These are phyloP conservation scores for Thielaviopsis musarum DNA, from an alignment of 2,329 filamentous ascomycete genomes.

Conservation along the genomic window DNA sequence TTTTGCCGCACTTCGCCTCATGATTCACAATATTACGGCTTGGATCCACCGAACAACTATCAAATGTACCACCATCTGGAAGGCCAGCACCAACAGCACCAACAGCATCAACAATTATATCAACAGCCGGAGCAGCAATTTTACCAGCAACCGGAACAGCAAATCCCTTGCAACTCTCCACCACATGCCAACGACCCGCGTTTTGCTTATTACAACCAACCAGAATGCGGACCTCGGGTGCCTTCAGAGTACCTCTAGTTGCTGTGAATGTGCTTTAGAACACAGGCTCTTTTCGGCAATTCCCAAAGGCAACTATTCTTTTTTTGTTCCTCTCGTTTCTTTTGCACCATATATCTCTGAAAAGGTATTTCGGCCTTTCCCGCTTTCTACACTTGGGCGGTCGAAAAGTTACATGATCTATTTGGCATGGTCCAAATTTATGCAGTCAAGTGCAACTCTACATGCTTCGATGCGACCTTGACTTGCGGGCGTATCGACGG, in stretches of 20 bases:
- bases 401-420: too few relatives aligned
- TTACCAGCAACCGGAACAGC: background rate
- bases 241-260: background rate
- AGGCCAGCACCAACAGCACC: background rate
- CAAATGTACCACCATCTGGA: background rate
- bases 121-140: background rate
- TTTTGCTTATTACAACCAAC: background rate
- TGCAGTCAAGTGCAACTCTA: too few relatives aligned
- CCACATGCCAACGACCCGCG: background rate
- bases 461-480: too few relatives aligned
- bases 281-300: too few relatives aligned
- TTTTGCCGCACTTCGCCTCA: background rate
- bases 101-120: background rate
- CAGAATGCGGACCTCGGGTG: background rate
- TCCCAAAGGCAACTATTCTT: background rate
- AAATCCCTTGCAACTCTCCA: background rate
- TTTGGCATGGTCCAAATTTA: too few relatives aligned
- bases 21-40: background rate
- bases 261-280: too few relatives aligned
- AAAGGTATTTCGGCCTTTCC: background rate
- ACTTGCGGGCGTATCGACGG: too few relatives aligned
- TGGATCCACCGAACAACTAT: background rate
- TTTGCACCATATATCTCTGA: background rate
- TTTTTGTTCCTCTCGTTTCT: background rate
- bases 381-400: background rate